These are phyloP conservation scores for Vigna reflexopilosa DNA, from an alignment of 306 rosid species.

Conservation along the genomic window DNA sequence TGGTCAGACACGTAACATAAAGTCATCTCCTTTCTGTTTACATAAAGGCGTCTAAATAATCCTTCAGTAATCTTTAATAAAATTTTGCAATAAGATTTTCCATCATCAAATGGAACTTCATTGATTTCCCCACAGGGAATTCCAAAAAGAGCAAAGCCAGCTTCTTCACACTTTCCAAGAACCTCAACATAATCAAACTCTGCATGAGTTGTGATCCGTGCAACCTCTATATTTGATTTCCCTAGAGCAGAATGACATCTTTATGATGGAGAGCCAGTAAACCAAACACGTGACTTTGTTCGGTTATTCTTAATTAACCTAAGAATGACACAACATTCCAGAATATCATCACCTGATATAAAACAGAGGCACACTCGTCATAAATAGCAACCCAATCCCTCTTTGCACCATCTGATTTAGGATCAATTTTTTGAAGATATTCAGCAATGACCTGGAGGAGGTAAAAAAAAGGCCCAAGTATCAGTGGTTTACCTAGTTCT, in stretches of 20 bases:
- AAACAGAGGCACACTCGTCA: conserved; percentile 95
- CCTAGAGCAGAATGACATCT: conserved; percentile 19
- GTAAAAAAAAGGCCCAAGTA: conserved; percentile 31
- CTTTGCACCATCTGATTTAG: conserved; percentile 99
- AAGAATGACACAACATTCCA: conserved; percentile 33
- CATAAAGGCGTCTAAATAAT: conserved; percentile 28
- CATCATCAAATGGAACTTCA: conserved; percentile 27
- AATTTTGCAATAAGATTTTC: not conserved
- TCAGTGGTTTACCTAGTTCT: conserved; percentile 17
- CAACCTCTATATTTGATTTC: conserved; percentile 16
- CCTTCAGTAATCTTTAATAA: conserved; percentile 19
- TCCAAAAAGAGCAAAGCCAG: conserved; percentile 26
- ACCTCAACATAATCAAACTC: conserved; percentile 39
- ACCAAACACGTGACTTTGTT: conserved; percentile 25
- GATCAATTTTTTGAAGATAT: conserved; percentile 95
- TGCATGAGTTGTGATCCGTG: conserved; percentile 11
- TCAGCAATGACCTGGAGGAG: conserved; percentile 89
- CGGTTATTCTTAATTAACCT: conserved; percentile 18
- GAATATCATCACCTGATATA: conserved; percentile 76
- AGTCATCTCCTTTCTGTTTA: conserved; percentile 4
- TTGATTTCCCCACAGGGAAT: conserved; percentile 33
- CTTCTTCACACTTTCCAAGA: conserved; percentile 26
- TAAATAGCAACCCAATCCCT: conserved; percentile 99
- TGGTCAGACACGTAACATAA: too few relatives aligned
- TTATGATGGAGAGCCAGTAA: conserved; percentile 17